phyloP scores from a whole-genome alignment of 176 grass and related monocot species.

The Carex littledalei region DNA sequence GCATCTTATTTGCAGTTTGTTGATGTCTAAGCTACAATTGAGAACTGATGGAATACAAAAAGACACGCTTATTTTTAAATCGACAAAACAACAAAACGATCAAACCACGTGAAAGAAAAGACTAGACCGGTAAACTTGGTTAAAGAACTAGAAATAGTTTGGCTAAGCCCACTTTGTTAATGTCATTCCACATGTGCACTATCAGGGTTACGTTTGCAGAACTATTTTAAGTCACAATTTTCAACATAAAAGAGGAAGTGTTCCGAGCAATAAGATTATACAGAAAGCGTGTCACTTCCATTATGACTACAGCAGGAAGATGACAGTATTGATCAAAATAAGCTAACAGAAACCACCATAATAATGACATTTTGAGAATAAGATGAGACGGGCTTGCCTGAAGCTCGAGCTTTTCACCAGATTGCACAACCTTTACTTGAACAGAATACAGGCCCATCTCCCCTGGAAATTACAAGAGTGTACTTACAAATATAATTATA shows the following conservation, averaged over 20 bases:
- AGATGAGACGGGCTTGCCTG: constrained; percentile 46
- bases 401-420: constrained; percentile 88
- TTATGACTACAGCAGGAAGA: background rate
- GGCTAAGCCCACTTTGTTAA: background rate
- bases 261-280: background rate
- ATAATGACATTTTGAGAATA: background rate
- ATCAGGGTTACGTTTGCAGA: background rate
- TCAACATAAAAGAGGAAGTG: background rate
- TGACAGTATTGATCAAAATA: background rate
- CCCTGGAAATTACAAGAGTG: constrained; percentile 38
- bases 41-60: background rate
- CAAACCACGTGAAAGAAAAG: background rate
- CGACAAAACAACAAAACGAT: background rate
- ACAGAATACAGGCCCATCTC: constrained; percentile 84
- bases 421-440: constrained; percentile 59
- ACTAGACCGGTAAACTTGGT: background rate
- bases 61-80: background rate
- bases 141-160: background rate
- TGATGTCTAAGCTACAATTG: background rate
- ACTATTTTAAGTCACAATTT: background rate
- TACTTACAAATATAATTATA: background rate
- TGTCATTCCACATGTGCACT: background rate
- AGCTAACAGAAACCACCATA: background rate
- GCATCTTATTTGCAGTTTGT: background rate
- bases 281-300: background rate